Evolutionary conservation across 805 yeast species (phyloP).

Genomic region (Nakazawaea sp.): DNA sequence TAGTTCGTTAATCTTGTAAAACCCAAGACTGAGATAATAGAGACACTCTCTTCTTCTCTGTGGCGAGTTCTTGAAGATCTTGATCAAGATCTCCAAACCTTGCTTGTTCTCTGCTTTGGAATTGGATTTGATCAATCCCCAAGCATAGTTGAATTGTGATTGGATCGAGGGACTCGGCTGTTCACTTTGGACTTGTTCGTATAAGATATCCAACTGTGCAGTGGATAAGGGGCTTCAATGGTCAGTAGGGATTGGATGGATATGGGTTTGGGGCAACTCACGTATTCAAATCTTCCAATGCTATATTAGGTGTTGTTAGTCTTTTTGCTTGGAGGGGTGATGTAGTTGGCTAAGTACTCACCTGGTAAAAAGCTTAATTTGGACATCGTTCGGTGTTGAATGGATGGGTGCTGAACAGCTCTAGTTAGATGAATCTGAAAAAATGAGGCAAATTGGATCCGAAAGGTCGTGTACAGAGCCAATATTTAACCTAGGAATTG

Average conservation of each 20-base stretch:
- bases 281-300: slow-evolving; percentile 23
- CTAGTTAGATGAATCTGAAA: too few species aligned
- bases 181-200: slow-evolving; percentile 73
- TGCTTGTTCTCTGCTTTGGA: slow-evolving; percentile 59
- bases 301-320: slow-evolving; percentile 10
- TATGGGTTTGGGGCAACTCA: too few species aligned
- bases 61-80: slow-evolving; percentile 68
- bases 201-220: slow-evolving; percentile 70
- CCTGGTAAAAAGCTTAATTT: slow-evolving; percentile 10
- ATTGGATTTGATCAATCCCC: slow-evolving; percentile 84
- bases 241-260: not conserved
- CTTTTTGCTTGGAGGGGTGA: not conserved
- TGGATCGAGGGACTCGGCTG: slow-evolving; percentile 76
- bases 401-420: too few species aligned
- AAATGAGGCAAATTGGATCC: too few species aligned
- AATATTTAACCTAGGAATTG: too few species aligned
- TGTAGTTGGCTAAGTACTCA: not conserved
- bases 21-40: slow-evolving; percentile 82
- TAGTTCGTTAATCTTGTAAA: slow-evolving; percentile 83
- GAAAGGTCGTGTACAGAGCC: too few species aligned
- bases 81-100: slow-evolving; percentile 72
- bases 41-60: slow-evolving; percentile 83
- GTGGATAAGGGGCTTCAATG: slow-evolving; percentile 48
- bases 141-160: slow-evolving; percentile 87
- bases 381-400: too few species aligned